Percentiles rank a stretch among this genome's conserved stretches.
Conservation (phyloP, 2,329 filamentous ascomycete genomes). For the Paraphoma chrysanthemicola region DNA sequence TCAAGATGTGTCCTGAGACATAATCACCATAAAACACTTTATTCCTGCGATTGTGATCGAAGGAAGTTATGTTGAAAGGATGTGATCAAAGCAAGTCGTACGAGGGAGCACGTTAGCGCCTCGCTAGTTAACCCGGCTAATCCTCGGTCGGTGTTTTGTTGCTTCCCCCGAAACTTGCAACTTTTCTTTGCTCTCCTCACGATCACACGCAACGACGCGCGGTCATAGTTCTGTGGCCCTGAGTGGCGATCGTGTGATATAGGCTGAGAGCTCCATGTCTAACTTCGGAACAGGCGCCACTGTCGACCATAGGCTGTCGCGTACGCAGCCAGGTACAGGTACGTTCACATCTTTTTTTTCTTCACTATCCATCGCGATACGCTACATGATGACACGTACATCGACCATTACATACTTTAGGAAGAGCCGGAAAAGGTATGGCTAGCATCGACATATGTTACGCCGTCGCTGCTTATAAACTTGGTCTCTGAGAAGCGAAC, state of each 20-base stretch:
- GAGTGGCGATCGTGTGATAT: too few species aligned
- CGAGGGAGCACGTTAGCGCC: neutral
- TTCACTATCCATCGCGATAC: conserved; percentile 2
- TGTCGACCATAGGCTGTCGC: too few species aligned
- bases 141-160: neutral
- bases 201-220: neutral
- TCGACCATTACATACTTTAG: conserved; percentile 51
- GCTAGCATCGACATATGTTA: conserved; percentile 58
- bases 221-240: neutral
- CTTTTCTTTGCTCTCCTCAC: conserved; percentile 1
- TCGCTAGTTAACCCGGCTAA: conserved; percentile 1
- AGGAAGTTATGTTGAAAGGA: too few species aligned
- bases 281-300: too few species aligned
- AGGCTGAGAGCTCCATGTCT: too few species aligned
- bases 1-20: too few species aligned
- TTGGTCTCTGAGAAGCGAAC: conserved; percentile 51
- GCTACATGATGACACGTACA: conserved; percentile 45
- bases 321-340: conserved; percentile 1
- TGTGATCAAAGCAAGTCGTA: neutral
- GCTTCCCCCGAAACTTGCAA: neutral
- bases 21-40: too few species aligned
- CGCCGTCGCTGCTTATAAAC: conserved; percentile 59
- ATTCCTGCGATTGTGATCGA: too few species aligned
- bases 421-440: conserved; percentile 63
- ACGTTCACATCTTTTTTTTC: conserved; percentile 10